These are phyloP conservation scores for Aphanocladium album DNA, from an alignment of 2,329 filamentous ascomycete species.

Conservation along the genomic window DNA sequence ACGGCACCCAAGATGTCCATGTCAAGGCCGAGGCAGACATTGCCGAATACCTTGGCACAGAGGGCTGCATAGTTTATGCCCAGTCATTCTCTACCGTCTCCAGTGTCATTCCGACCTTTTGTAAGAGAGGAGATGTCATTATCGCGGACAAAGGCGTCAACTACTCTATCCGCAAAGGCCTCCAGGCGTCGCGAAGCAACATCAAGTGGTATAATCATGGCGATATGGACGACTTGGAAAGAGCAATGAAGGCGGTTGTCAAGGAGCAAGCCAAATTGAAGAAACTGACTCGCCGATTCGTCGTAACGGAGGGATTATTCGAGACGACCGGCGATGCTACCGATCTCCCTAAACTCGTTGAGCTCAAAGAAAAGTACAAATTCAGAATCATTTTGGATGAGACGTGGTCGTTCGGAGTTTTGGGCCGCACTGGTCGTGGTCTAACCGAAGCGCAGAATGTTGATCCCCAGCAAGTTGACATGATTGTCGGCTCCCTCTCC, in stretches of 20 bases:
- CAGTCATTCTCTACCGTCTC: slow-evolving; percentile 95
- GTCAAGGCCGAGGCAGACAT: slow-evolving; percentile 96
- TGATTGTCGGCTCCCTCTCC: slow-evolving; percentile 91
- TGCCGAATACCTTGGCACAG: slow-evolving; percentile 79
- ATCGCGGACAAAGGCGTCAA: slow-evolving; percentile 92
- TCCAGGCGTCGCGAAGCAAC: slow-evolving; percentile 87
- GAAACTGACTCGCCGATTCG: slow-evolving; percentile 85
- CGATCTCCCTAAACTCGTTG: slow-evolving; percentile 82
- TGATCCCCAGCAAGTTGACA: slow-evolving; percentile 87
- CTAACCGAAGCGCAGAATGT: slow-evolving; percentile 96
- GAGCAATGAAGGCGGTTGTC: slow-evolving; percentile 75
- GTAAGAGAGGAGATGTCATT: slow-evolving; percentile 94
- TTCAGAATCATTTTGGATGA: slow-evolving; percentile 97
- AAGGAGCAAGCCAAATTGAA: slow-evolving; percentile 82
- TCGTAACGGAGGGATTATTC: slow-evolving; percentile 92
- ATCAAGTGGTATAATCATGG: slow-evolving; percentile 95
- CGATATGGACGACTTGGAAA: slow-evolving; percentile 89
- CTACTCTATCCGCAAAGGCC: slow-evolving; percentile 87
- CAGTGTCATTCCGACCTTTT: slow-evolving; percentile 95
- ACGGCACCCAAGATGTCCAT: slow-evolving; percentile 96
- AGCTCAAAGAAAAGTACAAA: slow-evolving; percentile 93
- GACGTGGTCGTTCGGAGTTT: slow-evolving; percentile 93
- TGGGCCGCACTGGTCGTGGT: slow-evolving; percentile 85
- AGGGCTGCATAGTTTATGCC: slow-evolving; percentile 89
- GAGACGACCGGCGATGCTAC: slow-evolving; percentile 83